Conservation (phyloP, 1,284 basidiomycete species). For the Vanrija pseudolonga region DNA sequence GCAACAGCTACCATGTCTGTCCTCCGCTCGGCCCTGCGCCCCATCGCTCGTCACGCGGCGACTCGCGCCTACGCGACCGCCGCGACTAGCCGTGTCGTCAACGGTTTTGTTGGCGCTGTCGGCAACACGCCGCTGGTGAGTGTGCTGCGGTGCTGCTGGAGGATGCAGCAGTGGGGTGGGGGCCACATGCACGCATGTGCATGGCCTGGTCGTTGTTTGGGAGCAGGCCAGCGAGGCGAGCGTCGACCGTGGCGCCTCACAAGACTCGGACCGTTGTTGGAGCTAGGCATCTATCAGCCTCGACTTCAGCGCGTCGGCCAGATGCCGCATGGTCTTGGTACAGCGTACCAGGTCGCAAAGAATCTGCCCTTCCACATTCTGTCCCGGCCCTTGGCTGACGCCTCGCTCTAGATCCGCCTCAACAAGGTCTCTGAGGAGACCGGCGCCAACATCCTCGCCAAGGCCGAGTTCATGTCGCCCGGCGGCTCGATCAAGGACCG, state of each 20-base stretch:
- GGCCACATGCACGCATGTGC: no score
- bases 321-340: no score
- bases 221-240: no score
- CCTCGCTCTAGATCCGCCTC: conserved; percentile 65
- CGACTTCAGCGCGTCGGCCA: no score
- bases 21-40: conserved; percentile 13
- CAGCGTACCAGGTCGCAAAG: no score
- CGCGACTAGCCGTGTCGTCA: conserved; percentile 53
- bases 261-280: no score
- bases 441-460: conserved; percentile 86
- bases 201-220: no score
- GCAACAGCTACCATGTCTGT: conserved; percentile 7
- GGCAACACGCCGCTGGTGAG: conserved; percentile 91
- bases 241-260: no score
- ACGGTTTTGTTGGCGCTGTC: conserved; percentile 83
- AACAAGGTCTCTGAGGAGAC: conserved; percentile 80
- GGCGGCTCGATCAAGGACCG: conserved; percentile 99
- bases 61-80: conserved; percentile 34
- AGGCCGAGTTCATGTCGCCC: conserved; percentile 97
- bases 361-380: no score
- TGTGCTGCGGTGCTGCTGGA: conserved; percentile 7
- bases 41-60: conserved; percentile 17
- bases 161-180: no score
- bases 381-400: background rate
- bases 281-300: no score